A percentile compares a stretch with the other conserved stretches of the same genome.
phyloP scores from a whole-genome alignment of 2,329 filamentous ascomycete species.

The Ophiostoma sp. region DNA sequence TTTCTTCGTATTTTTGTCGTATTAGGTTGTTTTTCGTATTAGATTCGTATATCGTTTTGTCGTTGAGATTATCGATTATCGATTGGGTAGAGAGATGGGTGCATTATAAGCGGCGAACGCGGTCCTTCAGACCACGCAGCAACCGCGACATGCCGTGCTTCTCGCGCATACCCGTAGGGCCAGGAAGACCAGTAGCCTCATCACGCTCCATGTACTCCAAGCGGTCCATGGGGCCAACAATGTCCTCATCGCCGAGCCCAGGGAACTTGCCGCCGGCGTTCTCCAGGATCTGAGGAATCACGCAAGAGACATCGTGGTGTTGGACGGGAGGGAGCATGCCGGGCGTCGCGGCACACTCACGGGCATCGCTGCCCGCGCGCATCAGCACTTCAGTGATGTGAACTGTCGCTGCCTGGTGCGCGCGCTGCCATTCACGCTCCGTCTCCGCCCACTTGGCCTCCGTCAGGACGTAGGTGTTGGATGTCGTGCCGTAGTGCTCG shows the following conservation, averaged over 20 bases:
- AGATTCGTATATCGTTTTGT: not conserved
- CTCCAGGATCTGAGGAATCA: slow-evolving; percentile 68
- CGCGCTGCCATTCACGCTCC: slow-evolving; percentile 70
- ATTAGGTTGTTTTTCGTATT: not conserved
- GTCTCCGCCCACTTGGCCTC: slow-evolving; percentile 86
- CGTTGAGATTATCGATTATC: not conserved
- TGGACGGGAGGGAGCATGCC: slow-evolving; percentile 38
- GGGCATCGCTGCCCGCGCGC: slow-evolving; percentile 31
- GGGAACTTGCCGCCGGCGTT: slow-evolving; percentile 79
- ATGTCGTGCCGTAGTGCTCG: slow-evolving; percentile 88
- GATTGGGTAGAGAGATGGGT: not conserved
- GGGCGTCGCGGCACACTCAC: slow-evolving; percentile 33
- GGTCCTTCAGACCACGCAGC: slow-evolving; percentile 49
- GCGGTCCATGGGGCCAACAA: slow-evolving; percentile 86
- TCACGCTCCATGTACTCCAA: slow-evolving; percentile 40
- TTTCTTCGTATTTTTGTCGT: not conserved
- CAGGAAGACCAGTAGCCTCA: not conserved
- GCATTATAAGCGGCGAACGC: slow-evolving; percentile 20
- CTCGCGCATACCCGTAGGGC: slow-evolving; percentile 6
- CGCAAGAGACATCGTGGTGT: slow-evolving; percentile 60
- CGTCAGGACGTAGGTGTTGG: slow-evolving; percentile 82
- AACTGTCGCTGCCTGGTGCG: slow-evolving; percentile 65
- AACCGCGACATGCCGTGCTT: slow-evolving; percentile 40
- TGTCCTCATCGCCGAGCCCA: slow-evolving; percentile 82
- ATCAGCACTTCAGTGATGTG: slow-evolving; percentile 40